These are phyloP conservation scores for Pyrenophora teres DNA, from an alignment of 2,329 filamentous ascomycete genomes.

Conservation along the genomic window DNA sequence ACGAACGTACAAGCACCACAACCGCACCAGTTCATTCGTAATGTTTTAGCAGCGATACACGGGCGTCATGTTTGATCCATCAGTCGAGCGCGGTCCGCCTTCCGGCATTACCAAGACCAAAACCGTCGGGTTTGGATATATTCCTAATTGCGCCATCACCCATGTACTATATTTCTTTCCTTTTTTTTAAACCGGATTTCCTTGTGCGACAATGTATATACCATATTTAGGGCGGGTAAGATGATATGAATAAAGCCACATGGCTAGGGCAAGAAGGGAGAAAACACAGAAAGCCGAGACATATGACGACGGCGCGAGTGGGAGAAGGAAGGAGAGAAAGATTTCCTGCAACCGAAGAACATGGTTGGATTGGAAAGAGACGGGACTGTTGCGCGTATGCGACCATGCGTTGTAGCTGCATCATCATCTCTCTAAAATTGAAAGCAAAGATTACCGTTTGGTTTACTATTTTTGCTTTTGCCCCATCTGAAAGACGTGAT, in stretches of 20 bases:
- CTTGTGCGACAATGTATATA: constrained; percentile 37
- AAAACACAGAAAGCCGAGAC: neutral
- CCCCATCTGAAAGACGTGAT: neutral
- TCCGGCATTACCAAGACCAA: neutral
- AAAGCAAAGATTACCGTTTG: constrained; percentile 2
- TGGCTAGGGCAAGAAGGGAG: constrained; percentile 1
- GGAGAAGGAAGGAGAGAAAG: neutral
- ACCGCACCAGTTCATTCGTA: constrained; percentile 18
- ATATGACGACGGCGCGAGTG: constrained; percentile 15
- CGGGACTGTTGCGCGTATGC: constrained; percentile 15
- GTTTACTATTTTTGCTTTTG: neutral
- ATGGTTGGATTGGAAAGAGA: constrained; percentile 6
- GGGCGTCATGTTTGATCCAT: constrained; percentile 19
- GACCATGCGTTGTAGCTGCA: constrained; percentile 11
- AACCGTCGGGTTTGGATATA: constrained; percentile 13
- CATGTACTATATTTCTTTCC: constrained; percentile 29
- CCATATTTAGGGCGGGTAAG: constrained; percentile 2
- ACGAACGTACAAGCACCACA: constrained; percentile 27
- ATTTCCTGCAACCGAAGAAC: constrained; percentile 1
- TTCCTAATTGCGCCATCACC: constrained; percentile 24
- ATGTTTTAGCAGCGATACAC: constrained; percentile 29
- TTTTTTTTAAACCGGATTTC: constrained; percentile 16
- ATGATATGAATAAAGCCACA: constrained; percentile 3
- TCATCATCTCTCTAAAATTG: constrained; percentile 14
- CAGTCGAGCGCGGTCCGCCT: neutral